Evolutionary conservation across 139 green algal species (phyloP).

Genomic region (Monoraphidium neglectum): DNA sequence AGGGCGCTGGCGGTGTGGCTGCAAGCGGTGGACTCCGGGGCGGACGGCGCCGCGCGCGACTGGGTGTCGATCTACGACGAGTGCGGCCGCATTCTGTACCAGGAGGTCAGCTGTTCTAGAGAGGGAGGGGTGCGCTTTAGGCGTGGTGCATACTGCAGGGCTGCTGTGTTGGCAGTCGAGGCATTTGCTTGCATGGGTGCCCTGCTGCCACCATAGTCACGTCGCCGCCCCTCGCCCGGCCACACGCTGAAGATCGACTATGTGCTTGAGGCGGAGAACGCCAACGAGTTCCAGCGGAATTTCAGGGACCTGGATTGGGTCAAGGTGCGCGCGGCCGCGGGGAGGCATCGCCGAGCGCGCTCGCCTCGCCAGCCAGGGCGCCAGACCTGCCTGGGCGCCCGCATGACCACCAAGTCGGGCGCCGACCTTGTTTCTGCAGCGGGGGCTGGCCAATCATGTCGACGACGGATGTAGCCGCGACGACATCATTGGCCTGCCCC

Average conservation of each 20-base stretch:
- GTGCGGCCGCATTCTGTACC: constrained; percentile 94
- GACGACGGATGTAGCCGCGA: neutral
- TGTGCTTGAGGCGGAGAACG: constrained; percentile 87
- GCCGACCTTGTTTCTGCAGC: neutral
- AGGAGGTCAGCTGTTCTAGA: constrained; percentile 89
- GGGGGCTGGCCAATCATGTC: neutral
- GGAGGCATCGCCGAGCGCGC: neutral
- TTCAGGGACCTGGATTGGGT: constrained; percentile 86
- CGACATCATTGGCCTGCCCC: too few relatives aligned
- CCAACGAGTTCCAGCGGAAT: constrained; percentile 87
- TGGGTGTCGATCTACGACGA: constrained; percentile 99
- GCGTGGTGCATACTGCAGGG: too few relatives aligned
- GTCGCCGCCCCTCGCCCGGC: neutral
- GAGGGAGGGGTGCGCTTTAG: too few relatives aligned
- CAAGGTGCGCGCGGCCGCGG: constrained; percentile 57
- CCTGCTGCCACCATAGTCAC: too few relatives aligned
- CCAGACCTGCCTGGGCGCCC: too few relatives aligned
- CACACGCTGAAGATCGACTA: constrained; percentile 89
- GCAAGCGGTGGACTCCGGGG: constrained; percentile 92
- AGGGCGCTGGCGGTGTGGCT: constrained; percentile 61
- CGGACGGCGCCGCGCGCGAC: constrained; percentile 95
- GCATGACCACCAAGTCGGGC: neutral
- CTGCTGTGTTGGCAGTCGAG: neutral
- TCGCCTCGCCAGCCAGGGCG: neutral
- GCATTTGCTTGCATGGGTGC: neutral